These are phyloP conservation scores for Sporisorium iseilematis-ciliati DNA, from an alignment of 1,284 basidiomycete species.

Conservation along the genomic window DNA sequence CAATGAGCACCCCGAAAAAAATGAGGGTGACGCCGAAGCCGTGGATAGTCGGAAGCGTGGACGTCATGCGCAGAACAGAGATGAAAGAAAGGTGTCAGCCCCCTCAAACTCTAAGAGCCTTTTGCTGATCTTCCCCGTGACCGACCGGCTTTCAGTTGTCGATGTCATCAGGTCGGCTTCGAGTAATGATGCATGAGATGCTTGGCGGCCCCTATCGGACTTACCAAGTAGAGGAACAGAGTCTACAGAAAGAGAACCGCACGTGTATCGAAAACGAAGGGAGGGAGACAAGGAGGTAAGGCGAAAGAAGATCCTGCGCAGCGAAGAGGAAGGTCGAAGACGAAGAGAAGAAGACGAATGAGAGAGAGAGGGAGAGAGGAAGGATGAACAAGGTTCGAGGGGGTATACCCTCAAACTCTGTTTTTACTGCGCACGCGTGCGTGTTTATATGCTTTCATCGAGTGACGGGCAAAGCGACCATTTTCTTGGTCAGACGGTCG, in stretches of 20 bases:
- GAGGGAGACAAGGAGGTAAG: background rate
- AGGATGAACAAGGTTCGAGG: constrained; percentile 34
- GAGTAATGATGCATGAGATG: background rate
- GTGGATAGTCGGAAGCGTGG: background rate
- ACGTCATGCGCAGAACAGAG: background rate
- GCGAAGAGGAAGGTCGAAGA: background rate
- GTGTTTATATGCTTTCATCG: constrained; percentile 5
- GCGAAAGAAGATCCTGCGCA: background rate
- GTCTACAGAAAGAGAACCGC: constrained; percentile 3
- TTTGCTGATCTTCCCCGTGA: no score
- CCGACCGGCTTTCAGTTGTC: no score
- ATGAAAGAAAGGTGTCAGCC: background rate
- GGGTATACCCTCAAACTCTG: constrained; percentile 18
- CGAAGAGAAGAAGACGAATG: background rate
- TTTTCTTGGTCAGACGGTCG: background rate
- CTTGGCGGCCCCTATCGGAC: background rate
- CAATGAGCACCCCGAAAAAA: constrained; percentile 12
- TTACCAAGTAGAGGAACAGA: constrained; percentile 2
- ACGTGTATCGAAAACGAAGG: background rate
- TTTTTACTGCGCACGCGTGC: background rate
- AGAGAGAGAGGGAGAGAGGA: background rate
- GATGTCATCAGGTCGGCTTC: constrained; percentile 5
- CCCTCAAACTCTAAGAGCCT: background rate
- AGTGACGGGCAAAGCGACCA: constrained; percentile 1
- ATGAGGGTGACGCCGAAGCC: constrained; percentile 13